phyloP scores from a whole-genome alignment of 2,329 filamentous ascomycete genomes.

The Aspergillus costaricaensis region DNA sequence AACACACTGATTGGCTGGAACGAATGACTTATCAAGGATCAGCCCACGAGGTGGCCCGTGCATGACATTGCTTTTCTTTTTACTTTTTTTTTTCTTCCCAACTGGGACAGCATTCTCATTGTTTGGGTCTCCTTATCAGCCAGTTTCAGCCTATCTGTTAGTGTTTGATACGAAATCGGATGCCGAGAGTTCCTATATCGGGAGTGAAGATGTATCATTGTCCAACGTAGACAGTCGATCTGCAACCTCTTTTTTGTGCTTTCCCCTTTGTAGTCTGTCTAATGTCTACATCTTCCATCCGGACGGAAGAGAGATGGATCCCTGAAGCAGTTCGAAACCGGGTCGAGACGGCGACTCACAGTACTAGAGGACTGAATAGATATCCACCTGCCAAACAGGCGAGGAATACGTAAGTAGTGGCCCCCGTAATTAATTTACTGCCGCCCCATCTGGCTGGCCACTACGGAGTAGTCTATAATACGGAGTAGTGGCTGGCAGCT shows the following conservation, averaged over 20 bases:
- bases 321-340: background rate
- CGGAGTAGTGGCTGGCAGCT: background rate
- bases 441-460: background rate
- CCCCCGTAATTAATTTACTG: background rate
- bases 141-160: background rate
- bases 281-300: background rate
- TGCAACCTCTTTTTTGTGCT: background rate
- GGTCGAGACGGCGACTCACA: background rate
- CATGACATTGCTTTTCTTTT: background rate
- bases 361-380: background rate
- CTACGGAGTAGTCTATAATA: background rate
- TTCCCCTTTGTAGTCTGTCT: no score
- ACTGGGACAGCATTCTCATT: background rate
- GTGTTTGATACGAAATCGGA: background rate
- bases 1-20: background rate
- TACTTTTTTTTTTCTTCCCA: background rate
- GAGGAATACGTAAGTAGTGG: background rate
- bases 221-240: background rate
- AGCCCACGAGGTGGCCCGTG: conserved; percentile 7
- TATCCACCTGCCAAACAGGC: background rate
- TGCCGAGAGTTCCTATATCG: background rate
- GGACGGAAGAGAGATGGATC: background rate
- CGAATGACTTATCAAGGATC: background rate
- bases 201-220: background rate
- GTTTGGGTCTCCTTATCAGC: background rate